Evolutionary conservation across 2,329 filamentous ascomycete species (phyloP), one percentile per base, ranked within the genome.

Genomic region (Fusarium transvaalense): DNA sequence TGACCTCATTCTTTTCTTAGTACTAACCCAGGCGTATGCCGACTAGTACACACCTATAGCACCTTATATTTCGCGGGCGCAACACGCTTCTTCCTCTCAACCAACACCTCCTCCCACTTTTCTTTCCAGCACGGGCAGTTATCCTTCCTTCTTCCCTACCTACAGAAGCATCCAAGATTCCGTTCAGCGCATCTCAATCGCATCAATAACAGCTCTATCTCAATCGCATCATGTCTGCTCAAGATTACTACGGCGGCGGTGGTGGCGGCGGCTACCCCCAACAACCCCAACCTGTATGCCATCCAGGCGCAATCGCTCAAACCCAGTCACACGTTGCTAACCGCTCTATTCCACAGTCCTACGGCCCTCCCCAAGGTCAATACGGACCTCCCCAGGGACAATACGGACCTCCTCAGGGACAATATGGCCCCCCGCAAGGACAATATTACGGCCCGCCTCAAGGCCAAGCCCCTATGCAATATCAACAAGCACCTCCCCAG

Each of bases 391-490:
- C 70, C 3, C 71, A 61, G 48, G 69, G 71, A 35, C 68, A 70
- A 37, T 78, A 78, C 34, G 75, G 75, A 3, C 74, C 74, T 64
- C 76, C 75, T 12, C 76, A 75, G 56, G 75, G 73, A 39, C 74
- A 76, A 48, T 72, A 74, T 41, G 71, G 69, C 10, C 69, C 73
- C 10, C 72, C 71, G 17, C 74, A 68, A 59, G 72, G 73, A 31
- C 74, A 76, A 61, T 75, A 76, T 48, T 78, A 77, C 48, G 72
- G 71, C 37, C 76, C 77, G 63, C 77, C 77, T 17, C 78, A 77
- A 48, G 78, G 76, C 45, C 79, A 82, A 69, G 77, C 78, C 56
- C 82, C 79, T 60, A 82, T 82, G 78, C 78, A 82, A 72, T 81
- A 82, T 69, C 78, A 82, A 64, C 80, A 81, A 71, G 76, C 73